These are phyloP conservation scores for Venustampulla echinocandica DNA, from an alignment of 495 filamentous ascomycete genomes.

Conservation along the genomic window DNA sequence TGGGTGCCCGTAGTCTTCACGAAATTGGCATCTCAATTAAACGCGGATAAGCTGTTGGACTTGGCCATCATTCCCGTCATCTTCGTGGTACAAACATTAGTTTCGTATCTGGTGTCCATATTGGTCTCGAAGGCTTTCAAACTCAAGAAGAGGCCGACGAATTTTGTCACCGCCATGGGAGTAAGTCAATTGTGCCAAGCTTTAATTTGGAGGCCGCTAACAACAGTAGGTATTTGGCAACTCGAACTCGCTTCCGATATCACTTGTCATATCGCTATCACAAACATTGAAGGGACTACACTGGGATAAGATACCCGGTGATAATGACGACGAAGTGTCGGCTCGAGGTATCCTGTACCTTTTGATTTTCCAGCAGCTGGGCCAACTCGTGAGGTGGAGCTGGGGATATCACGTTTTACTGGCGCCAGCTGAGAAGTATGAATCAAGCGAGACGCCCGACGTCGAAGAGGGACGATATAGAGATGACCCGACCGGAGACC, in stretches of 20 bases:
- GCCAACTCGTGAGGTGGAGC: constrained; percentile 91
- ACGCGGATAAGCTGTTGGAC: constrained; percentile 78
- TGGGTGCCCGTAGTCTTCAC: constrained; percentile 72
- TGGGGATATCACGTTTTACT: constrained; percentile 95
- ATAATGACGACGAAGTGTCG: constrained; percentile 91
- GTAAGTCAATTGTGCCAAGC: constrained; percentile 39
- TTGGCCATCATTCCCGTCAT: constrained; percentile 90
- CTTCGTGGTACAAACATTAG: constrained; percentile 74
- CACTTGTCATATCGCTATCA: constrained; percentile 86
- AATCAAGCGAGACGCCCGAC: constrained; percentile 37
- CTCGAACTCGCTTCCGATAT: constrained; percentile 96
- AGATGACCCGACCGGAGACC: constrained; percentile 39
- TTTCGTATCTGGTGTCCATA: constrained; percentile 71
- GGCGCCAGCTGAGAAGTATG: constrained; percentile 66
- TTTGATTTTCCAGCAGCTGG: constrained; percentile 94
- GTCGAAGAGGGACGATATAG: constrained; percentile 64
- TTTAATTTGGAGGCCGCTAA: constrained; percentile 1
- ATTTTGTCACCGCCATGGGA: constrained; percentile 94
- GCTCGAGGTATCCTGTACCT: constrained; percentile 92
- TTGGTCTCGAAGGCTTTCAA: constrained; percentile 62
- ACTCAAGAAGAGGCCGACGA: constrained; percentile 74
- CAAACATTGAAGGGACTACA: constrained; percentile 85
- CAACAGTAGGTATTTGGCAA: constrained; percentile 75
- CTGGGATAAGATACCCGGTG: constrained; percentile 82
- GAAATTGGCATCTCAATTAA: constrained; percentile 93